These are phyloP conservation scores for Plasmodium cynomolgi DNA, from an alignment of 169 alveolate genomes.

Conservation along the genomic window DNA sequence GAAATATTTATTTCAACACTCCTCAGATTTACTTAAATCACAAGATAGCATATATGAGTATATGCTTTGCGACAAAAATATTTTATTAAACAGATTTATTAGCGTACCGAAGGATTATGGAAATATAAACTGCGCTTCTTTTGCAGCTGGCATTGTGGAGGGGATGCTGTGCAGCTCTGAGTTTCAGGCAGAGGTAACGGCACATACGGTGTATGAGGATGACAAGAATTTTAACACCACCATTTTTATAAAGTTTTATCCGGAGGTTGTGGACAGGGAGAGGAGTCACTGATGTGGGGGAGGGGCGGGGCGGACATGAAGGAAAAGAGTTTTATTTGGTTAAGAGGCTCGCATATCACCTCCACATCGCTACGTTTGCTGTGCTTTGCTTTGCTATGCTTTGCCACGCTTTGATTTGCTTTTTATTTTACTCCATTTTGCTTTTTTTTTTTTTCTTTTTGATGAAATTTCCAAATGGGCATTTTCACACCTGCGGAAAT, in stretches of 20 bases:
- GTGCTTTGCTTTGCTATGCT: too few relatives aligned
- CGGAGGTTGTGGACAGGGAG: slow-evolving; percentile 80
- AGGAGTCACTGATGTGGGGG: neutral
- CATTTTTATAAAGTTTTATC: slow-evolving; percentile 83
- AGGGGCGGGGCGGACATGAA: neutral
- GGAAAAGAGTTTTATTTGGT: neutral
- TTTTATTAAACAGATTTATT: slow-evolving; percentile 81
- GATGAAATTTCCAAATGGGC: neutral
- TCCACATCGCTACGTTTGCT: neutral
- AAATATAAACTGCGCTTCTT: slow-evolving; percentile 87
- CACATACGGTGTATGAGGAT: slow-evolving; percentile 84
- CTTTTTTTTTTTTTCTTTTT: too few relatives aligned
- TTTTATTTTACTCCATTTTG: too few relatives aligned
- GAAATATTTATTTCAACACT: slow-evolving; percentile 85
- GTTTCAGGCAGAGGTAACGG: slow-evolving; percentile 88
- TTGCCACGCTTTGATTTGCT: too few relatives aligned
- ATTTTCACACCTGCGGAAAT: too few relatives aligned
- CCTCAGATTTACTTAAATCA: slow-evolving; percentile 85
- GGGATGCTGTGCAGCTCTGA: slow-evolving; percentile 87
- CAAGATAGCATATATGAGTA: slow-evolving; percentile 86
- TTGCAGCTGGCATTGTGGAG: slow-evolving; percentile 88
- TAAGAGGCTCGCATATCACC: neutral
- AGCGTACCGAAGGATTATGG: slow-evolving; percentile 85
- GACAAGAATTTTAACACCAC: slow-evolving; percentile 80
- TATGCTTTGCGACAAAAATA: slow-evolving; percentile 85